Percentiles rank a stretch among this genome's conserved stretches.
Conservation (phyloP, 1,284 basidiomycete genomes). For the Apiotrichum laibachii region DNA sequence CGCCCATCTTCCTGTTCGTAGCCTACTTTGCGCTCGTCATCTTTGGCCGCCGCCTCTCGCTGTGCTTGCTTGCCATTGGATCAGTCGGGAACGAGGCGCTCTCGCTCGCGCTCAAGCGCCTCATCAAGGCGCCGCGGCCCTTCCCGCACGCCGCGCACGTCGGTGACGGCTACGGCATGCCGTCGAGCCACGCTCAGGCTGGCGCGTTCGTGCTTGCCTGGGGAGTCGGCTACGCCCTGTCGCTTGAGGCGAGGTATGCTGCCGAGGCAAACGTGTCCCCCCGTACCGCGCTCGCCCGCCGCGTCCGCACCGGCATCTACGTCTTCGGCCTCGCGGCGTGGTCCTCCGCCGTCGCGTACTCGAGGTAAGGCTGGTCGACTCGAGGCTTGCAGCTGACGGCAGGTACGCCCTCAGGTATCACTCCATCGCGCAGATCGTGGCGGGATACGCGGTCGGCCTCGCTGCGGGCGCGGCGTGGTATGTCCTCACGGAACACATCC, state of each 20-base stretch:
- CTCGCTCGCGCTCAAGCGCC: slow-evolving; percentile 36
- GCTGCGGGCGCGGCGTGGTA: slow-evolving; percentile 33
- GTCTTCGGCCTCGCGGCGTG: slow-evolving; percentile 40
- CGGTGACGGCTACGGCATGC: slow-evolving; percentile 49
- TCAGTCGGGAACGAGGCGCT: slow-evolving; percentile 42
- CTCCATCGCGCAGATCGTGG: slow-evolving; percentile 38
- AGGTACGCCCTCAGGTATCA: slow-evolving; percentile 49
- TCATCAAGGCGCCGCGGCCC: slow-evolving; percentile 23
- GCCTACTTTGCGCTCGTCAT: slow-evolving; percentile 48
- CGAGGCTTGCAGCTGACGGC: neutral
- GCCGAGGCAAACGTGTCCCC: neutral
- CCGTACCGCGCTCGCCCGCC: slow-evolving; percentile 10
- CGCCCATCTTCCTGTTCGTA: slow-evolving; percentile 51
- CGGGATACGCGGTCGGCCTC: slow-evolving; percentile 39
- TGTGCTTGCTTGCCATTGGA: slow-evolving; percentile 42
- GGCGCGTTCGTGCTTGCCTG: slow-evolving; percentile 44
- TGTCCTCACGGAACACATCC: slow-evolving; percentile 36
- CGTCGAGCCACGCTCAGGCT: slow-evolving; percentile 48
- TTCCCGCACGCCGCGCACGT: slow-evolving; percentile 24
- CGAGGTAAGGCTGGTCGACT: slow-evolving; percentile 32
- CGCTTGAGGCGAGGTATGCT: slow-evolving; percentile 16
- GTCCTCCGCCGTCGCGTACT: slow-evolving; percentile 46
- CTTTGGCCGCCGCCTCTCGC: slow-evolving; percentile 41
- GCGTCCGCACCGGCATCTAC: slow-evolving; percentile 30
- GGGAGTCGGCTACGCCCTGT: slow-evolving; percentile 38